Evolutionary conservation across 352 stramenopile species (phyloP).

Genomic region (Globisporangium parvum): DNA sequence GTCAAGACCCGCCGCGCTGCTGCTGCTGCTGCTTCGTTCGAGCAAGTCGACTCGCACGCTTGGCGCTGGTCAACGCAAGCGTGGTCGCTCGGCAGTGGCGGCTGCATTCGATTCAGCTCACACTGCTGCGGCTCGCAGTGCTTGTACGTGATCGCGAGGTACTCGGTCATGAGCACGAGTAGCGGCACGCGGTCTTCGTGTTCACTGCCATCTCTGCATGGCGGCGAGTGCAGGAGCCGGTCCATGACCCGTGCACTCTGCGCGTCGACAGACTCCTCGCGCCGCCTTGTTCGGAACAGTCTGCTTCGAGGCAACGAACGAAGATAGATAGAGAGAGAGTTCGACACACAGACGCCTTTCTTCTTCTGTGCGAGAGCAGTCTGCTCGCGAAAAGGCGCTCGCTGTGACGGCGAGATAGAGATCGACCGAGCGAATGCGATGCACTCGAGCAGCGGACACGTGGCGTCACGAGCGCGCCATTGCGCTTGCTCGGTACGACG

Average conservation of each 20-base stretch:
- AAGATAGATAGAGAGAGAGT: too few species aligned
- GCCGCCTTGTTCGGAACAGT: not conserved
- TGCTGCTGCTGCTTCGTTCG: not conserved
- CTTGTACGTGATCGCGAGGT: constrained; percentile 24
- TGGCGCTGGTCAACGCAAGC: not conserved
- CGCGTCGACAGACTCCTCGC: not conserved
- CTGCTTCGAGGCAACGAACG: too few species aligned
- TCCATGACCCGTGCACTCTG: not conserved
- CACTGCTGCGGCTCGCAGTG: constrained; percentile 9
- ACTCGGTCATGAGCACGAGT: constrained; percentile 21
- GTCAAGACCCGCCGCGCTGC: constrained; percentile 24
- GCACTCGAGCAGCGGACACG: not conserved
- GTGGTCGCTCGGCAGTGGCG: too few species aligned
- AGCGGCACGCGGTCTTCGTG: constrained; percentile 2
- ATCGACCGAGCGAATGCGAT: not conserved
- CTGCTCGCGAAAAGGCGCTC: not conserved
- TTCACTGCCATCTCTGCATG: not conserved
- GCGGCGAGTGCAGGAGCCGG: not conserved
- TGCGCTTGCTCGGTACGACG: too few species aligned
- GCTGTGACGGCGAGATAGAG: too few species aligned
- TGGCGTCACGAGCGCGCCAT: not conserved
- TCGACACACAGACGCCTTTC: not conserved
- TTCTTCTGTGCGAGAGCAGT: not conserved
- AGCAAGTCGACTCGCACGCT: not conserved
- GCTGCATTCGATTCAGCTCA: too few species aligned